Conservation (phyloP, 176 grass and related monocot genomes). For the Triticum turgidum region DNA sequence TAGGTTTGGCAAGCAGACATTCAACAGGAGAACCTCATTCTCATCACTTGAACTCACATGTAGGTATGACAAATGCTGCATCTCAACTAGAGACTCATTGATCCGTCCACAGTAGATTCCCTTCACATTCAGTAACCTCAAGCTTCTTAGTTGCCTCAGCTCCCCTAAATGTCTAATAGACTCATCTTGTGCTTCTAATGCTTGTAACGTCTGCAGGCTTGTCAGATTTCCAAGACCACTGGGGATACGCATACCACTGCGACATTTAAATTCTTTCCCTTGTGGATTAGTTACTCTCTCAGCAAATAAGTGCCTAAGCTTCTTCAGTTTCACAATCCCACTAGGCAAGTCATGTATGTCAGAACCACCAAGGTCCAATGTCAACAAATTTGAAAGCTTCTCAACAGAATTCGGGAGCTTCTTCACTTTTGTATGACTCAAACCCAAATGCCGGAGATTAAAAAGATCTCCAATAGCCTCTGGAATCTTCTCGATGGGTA, state of each 20-base stretch:
- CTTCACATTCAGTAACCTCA: not conserved
- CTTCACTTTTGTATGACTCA: no score
- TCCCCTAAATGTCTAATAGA: not conserved
- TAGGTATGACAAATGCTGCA: not conserved
- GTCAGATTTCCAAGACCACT: not conserved
- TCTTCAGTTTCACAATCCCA: no score
- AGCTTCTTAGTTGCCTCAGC: not conserved
- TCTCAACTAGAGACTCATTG: not conserved
- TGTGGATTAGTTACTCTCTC: no score
- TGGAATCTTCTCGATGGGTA: no score
- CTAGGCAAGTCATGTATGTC: no score
- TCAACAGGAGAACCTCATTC: not conserved
- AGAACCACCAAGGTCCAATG: no score
- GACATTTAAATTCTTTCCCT: no score
- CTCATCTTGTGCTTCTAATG: not conserved
- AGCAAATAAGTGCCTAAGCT: no score
- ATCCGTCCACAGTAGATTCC: not conserved
- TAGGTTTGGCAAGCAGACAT: not conserved
- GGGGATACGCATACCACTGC: no score
- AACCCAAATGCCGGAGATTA: no score
- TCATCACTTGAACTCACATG: not conserved
- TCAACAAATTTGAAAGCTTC: no score
- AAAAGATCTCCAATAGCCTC: no score
- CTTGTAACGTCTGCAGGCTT: not conserved
- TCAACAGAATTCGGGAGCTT: rapidly evolving